phyloP scores from a whole-genome alignment of 1,139 yeast genomes.

The Hyphopichia wangnamkhiaoensis region DNA sequence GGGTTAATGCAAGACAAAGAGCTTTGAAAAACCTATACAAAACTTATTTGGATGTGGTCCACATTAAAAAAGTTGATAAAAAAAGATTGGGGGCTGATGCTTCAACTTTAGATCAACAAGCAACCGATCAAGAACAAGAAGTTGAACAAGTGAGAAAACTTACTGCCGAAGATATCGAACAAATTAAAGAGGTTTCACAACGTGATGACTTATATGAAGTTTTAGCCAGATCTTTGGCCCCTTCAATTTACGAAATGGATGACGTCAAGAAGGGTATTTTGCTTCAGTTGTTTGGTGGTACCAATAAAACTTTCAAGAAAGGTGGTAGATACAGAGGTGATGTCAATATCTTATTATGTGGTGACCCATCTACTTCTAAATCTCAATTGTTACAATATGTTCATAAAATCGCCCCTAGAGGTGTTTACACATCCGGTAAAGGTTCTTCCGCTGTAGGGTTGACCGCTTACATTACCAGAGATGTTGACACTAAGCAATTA shows the following conservation, averaged over 20 bases:
- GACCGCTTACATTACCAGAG: conserved; percentile 95
- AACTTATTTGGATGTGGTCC: conserved; percentile 93
- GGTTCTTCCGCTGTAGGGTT: conserved; percentile 99
- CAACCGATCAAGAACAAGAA: conserved; percentile 57
- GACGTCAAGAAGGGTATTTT: conserved; percentile 95
- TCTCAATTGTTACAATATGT: conserved; percentile 93
- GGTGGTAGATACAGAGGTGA: conserved; percentile 98
- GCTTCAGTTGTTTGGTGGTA: conserved; percentile 91
- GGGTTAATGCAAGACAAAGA: conserved; percentile 83
- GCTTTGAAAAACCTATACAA: conserved; percentile 82
- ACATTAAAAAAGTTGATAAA: conserved; percentile 81
- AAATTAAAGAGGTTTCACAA: conserved; percentile 59
- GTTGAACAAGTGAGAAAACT: conserved; percentile 76
- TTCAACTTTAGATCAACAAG: conserved; percentile 55
- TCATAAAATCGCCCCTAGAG: conserved; percentile 96
- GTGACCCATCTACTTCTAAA: conserved; percentile 97
- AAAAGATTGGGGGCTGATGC: conserved; percentile 80
- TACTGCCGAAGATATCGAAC: conserved; percentile 65
- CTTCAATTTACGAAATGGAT: conserved; percentile 92
- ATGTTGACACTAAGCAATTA: conserved; percentile 86
- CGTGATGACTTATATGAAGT: conserved; percentile 84
- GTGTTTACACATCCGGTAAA: conserved; percentile 96
- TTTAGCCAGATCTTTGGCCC: conserved; percentile 91
- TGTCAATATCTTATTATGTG: conserved; percentile 84
- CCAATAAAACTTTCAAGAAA: conserved; percentile 82